These are phyloP conservation scores for Hemileccinum rubropunctum DNA, from an alignment of 768 basidiomycete genomes.

Conservation along the genomic window DNA sequence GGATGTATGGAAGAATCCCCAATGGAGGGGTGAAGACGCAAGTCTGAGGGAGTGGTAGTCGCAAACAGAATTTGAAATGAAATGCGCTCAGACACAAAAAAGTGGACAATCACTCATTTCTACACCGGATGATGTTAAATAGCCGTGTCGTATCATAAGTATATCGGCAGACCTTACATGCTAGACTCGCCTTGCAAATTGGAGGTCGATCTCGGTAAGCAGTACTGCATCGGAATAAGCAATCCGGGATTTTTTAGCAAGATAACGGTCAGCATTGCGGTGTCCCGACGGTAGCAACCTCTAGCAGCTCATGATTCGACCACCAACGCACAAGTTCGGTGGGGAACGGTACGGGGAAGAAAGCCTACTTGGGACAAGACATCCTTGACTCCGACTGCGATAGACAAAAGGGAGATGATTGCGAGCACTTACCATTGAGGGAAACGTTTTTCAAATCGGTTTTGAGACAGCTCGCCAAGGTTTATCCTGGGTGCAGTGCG, in stretches of 20 bases:
- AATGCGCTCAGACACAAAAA: not conserved
- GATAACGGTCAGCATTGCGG: not conserved
- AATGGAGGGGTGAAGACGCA: conserved; percentile 56
- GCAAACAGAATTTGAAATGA: not conserved
- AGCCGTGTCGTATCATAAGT: not conserved
- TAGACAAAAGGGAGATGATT: conserved; percentile 5
- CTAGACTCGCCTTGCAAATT: not conserved
- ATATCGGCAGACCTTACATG: not conserved
- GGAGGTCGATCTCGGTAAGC: not conserved
- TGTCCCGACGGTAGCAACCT: not conserved
- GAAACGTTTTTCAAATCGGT: not conserved
- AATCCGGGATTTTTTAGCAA: not conserved
- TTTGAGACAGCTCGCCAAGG: not conserved
- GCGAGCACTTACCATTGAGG: conserved; percentile 6
- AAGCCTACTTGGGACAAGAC: not conserved
- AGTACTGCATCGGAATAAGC: not conserved
- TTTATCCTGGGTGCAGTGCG: conserved; percentile 4
- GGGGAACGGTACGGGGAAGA: conserved; percentile 2
- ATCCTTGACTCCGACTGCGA: not conserved
- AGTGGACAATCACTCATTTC: not conserved
- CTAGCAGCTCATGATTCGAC: not conserved
- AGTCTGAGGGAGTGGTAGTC: conserved; percentile 52
- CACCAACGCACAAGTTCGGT: not conserved
- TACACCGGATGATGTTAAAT: not conserved
- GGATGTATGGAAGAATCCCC: conserved; percentile 32